A percentile compares a stretch with the other conserved stretches of the same genome.
Conservation (phyloP, 345 rosid species). For the Aethionema arabicum region DNA sequence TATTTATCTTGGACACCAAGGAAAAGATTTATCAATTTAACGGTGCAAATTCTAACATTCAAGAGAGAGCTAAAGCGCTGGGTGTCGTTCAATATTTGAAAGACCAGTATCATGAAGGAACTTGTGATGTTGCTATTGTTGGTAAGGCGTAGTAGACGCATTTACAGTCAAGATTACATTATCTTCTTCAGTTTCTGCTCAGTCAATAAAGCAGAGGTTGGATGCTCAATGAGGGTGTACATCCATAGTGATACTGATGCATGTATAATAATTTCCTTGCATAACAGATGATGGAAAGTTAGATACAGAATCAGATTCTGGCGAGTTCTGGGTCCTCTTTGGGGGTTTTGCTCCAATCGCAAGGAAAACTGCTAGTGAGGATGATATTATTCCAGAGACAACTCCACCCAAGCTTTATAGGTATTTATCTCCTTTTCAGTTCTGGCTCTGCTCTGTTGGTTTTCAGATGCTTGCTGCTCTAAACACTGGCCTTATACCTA, state of each 20-base stretch:
- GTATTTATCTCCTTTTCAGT: slow-evolving; percentile 38
- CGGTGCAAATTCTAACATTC: slow-evolving; percentile 95
- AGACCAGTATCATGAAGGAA: slow-evolving; percentile 87
- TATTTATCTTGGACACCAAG: slow-evolving; percentile 83
- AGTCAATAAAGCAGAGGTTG: slow-evolving; percentile 21
- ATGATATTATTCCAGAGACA: slow-evolving; percentile 68
- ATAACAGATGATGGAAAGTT: slow-evolving; percentile 81
- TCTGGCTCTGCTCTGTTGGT: slow-evolving; percentile 26
- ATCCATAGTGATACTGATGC: slow-evolving; percentile 24
- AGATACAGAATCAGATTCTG: slow-evolving; percentile 94
- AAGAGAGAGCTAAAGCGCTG: slow-evolving; percentile 96
- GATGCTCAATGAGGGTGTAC: not conserved
- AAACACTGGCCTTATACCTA: not conserved
- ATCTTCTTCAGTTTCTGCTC: slow-evolving; percentile 7
- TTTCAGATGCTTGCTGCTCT: slow-evolving; percentile 16
- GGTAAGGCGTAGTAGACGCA: slow-evolving; percentile 49
- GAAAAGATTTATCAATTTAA: slow-evolving; percentile 95
- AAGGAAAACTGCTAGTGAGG: slow-evolving; percentile 74
- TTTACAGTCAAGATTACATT: slow-evolving; percentile 17
- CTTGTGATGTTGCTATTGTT: slow-evolving; percentile 74
- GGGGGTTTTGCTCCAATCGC: slow-evolving; percentile 90
- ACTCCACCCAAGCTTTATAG: slow-evolving; percentile 75
- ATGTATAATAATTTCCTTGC: slow-evolving; percentile 27
- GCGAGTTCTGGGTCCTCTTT: slow-evolving; percentile 92
- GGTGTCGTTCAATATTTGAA: slow-evolving; percentile 91